A percentile compares a stretch with the other conserved stretches of the same genome.
These are phyloP conservation scores for Rhodotorula glutinis DNA, from an alignment of 1,284 basidiomycete species.

Conservation along the genomic window DNA sequence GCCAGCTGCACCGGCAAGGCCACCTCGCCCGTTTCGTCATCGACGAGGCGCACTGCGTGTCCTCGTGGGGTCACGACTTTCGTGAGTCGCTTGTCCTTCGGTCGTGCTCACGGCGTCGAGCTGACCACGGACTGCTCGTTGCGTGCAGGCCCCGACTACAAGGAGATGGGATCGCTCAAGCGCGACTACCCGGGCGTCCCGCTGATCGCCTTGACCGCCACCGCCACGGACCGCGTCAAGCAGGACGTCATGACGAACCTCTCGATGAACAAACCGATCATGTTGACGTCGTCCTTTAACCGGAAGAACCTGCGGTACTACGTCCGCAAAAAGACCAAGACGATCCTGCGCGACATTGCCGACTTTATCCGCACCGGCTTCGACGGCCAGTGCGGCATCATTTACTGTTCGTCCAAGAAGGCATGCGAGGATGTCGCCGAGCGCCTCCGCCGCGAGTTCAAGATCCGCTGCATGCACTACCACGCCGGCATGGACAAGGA, in stretches of 20 bases:
- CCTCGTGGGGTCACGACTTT: constrained; percentile 78
- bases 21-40: constrained; percentile 84
- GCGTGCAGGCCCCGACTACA: constrained; percentile 48
- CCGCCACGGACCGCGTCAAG: constrained; percentile 73
- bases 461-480: constrained; percentile 72
- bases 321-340: constrained; percentile 64
- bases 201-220: constrained; percentile 94
- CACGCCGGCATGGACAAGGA: constrained; percentile 71
- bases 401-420: constrained; percentile 73
- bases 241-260: constrained; percentile 74
- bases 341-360: constrained; percentile 63
- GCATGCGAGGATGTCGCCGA: constrained; percentile 77
- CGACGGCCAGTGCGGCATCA: constrained; percentile 68
- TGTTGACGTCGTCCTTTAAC: constrained; percentile 83
- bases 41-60: constrained; percentile 93
- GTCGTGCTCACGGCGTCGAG: too few relatives aligned
- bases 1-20: constrained; percentile 57
- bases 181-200: constrained; percentile 72
- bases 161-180: constrained; percentile 63
- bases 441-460: constrained; percentile 58
- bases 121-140: not conserved
- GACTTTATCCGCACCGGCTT: constrained; percentile 66
- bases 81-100: constrained; percentile 51
- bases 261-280: constrained; percentile 60
- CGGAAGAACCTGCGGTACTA: constrained; percentile 78